Conservation (phyloP, 2,329 filamentous ascomycete species). For the Dothidotthia symphoricarpi region DNA sequence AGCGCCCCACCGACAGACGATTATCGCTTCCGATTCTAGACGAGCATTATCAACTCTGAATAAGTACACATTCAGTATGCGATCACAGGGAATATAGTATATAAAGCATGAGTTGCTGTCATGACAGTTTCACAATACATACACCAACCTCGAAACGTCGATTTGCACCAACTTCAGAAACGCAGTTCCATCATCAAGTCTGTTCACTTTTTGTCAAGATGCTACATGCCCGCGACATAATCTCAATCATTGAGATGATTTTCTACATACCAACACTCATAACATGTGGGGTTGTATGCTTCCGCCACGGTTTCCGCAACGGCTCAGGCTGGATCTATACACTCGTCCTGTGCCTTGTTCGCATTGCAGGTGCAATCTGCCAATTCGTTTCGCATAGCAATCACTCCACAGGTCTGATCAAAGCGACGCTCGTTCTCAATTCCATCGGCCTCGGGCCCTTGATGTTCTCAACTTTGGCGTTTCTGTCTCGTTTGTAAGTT, state of each 20-base stretch:
- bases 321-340: constrained; percentile 56
- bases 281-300: constrained; percentile 30
- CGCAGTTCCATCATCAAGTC: no score
- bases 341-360: constrained; percentile 52
- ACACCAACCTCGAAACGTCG: no score
- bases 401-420: constrained; percentile 41
- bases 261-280: constrained; percentile 40
- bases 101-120: no score
- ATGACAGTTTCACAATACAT: no score
- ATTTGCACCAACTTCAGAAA: no score
- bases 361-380: constrained; percentile 52
- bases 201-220: no score
- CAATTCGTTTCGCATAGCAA: constrained; percentile 52
- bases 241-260: constrained; percentile 34
- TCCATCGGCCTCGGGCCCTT: constrained; percentile 53
- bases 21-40: not conserved
- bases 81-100: no score
- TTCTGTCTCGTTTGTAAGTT: constrained; percentile 43
- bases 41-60: no score
- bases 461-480: constrained; percentile 47
- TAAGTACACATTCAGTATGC: no score
- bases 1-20: constrained; percentile 3
- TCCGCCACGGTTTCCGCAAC: constrained; percentile 42
- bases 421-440: constrained; percentile 46
- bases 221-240: constrained; percentile 7